Percentiles rank a stretch among this genome's conserved stretches.
These are phyloP conservation scores for Thermochaetoides thermophila DNA, from an alignment of 495 filamentous ascomycete genomes.

Conservation along the genomic window DNA sequence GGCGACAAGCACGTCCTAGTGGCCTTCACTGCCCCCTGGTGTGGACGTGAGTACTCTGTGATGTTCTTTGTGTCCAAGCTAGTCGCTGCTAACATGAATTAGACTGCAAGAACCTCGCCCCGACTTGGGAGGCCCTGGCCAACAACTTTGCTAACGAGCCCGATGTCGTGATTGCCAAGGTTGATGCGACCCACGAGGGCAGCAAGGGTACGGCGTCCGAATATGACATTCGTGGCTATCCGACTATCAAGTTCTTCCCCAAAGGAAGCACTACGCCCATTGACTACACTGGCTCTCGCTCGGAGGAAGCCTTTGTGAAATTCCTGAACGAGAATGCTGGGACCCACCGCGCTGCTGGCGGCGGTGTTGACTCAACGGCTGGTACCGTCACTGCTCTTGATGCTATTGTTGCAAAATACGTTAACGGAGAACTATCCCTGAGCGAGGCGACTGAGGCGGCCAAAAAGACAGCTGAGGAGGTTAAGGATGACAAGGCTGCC, in stretches of 20 bases:
- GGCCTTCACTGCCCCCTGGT: slow-evolving; percentile 95
- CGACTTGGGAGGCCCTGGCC: slow-evolving; percentile 79
- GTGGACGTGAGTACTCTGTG: slow-evolving; percentile 87
- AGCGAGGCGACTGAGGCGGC: slow-evolving; percentile 47
- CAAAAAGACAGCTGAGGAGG: slow-evolving; percentile 48
- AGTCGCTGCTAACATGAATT: too few relatives aligned
- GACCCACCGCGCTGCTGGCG: slow-evolving; percentile 72
- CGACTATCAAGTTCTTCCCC: slow-evolving; percentile 97
- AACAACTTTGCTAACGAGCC: slow-evolving; percentile 65
- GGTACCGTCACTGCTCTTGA: slow-evolving; percentile 73
- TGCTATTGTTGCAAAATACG: slow-evolving; percentile 51
- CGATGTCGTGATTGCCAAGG: slow-evolving; percentile 75
- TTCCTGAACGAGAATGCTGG: slow-evolving; percentile 86
- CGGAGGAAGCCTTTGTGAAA: slow-evolving; percentile 57
- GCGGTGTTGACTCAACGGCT: slow-evolving; percentile 61
- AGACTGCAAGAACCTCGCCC: slow-evolving; percentile 96
- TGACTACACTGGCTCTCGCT: slow-evolving; percentile 62
- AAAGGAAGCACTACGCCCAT: slow-evolving; percentile 63
- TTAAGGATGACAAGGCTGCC: slow-evolving; percentile 43
- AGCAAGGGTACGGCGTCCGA: slow-evolving; percentile 60
- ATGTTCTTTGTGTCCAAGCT: too few relatives aligned
- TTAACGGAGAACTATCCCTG: slow-evolving; percentile 36
- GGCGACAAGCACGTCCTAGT: slow-evolving; percentile 83
- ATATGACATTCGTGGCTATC: slow-evolving; percentile 72
- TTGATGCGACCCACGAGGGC: slow-evolving; percentile 81